Evolutionary conservation across 192 early-diverging fungal species (phyloP).

Genomic region (Chytriomyces sp.): DNA sequence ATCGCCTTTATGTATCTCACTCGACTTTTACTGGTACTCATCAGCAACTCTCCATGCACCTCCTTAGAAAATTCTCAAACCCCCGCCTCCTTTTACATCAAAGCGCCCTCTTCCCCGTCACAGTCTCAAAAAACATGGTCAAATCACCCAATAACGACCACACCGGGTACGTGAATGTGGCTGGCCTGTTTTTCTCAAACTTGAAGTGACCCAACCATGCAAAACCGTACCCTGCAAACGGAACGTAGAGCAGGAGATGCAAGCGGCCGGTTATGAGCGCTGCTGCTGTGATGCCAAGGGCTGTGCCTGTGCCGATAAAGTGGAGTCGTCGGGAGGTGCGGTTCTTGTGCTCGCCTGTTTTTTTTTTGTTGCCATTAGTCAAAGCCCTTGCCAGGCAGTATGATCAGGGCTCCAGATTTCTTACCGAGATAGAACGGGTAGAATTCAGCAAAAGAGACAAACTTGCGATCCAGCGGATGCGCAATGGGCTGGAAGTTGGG

Average conservation of each 20-base stretch:
- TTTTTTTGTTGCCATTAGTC: not conserved
- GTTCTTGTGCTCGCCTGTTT: conserved; percentile 43
- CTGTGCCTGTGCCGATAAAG: conserved; percentile 50
- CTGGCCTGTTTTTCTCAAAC: conserved; percentile 65
- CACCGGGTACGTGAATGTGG: conserved; percentile 73
- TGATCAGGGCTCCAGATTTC: conserved; percentile 37
- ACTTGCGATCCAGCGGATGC: conserved; percentile 48
- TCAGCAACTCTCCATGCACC: no score
- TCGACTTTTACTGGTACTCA: no score
- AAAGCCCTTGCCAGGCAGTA: conserved; percentile 2
- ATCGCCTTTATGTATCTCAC: no score
- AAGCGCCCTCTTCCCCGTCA: conserved; percentile 18
- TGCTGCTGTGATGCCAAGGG: conserved; percentile 10
- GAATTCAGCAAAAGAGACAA: conserved; percentile 62
- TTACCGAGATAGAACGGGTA: conserved; percentile 73
- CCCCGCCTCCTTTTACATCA: not conserved
- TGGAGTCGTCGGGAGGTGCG: conserved; percentile 59
- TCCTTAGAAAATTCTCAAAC: not conserved
- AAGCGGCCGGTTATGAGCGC: not conserved
- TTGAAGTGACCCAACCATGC: conserved; percentile 62
- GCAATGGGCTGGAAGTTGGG: conserved; percentile 26
- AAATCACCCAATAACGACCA: conserved; percentile 66
- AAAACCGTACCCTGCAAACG: conserved; percentile 51
- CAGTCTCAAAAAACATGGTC: conserved; percentile 45
- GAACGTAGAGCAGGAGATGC: not conserved